Evolutionary conservation across 495 filamentous ascomycete genomes (phyloP).

Genomic region (Xylaria sp.): DNA sequence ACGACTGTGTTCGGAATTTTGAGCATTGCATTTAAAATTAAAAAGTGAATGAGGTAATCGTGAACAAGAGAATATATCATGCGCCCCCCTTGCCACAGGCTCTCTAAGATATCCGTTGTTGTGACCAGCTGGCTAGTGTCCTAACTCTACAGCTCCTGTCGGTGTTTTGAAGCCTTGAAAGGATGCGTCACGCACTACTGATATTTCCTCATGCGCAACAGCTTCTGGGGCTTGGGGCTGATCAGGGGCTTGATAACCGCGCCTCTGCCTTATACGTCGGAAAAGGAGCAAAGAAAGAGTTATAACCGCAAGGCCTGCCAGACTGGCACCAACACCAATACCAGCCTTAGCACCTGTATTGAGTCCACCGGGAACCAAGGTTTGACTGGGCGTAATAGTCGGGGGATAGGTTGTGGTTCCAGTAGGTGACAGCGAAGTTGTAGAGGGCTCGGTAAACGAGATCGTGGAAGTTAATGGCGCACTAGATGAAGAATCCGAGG

Average conservation of each 20-base stretch:
- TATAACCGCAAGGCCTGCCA: conserved; percentile 20
- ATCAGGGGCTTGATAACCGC: not conserved
- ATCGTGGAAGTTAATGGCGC: conserved; percentile 14
- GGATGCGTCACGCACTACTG: not conserved
- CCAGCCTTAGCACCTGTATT: conserved; percentile 32
- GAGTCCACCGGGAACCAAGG: not conserved
- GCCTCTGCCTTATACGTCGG: not conserved
- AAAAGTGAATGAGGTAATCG: not conserved
- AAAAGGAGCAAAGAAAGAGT: conserved; percentile 1
- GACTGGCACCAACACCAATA: conserved; percentile 31
- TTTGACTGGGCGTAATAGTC: not conserved
- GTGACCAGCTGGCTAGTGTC: not conserved
- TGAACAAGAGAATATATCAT: not conserved
- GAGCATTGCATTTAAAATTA: too few species aligned
- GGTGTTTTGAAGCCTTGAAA: not conserved
- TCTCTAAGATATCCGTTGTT: not conserved
- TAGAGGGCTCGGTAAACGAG: not conserved
- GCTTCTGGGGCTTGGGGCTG: not conserved
- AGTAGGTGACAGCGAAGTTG: not conserved
- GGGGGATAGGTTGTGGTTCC: not conserved
- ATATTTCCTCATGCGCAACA: not conserved
- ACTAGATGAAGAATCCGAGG: not conserved
- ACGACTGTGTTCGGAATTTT: too few species aligned
- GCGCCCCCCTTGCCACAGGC: not conserved
- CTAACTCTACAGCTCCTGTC: not conserved